Conservation (phyloP, 805 yeast species). For the Ogataea saltuana region DNA sequence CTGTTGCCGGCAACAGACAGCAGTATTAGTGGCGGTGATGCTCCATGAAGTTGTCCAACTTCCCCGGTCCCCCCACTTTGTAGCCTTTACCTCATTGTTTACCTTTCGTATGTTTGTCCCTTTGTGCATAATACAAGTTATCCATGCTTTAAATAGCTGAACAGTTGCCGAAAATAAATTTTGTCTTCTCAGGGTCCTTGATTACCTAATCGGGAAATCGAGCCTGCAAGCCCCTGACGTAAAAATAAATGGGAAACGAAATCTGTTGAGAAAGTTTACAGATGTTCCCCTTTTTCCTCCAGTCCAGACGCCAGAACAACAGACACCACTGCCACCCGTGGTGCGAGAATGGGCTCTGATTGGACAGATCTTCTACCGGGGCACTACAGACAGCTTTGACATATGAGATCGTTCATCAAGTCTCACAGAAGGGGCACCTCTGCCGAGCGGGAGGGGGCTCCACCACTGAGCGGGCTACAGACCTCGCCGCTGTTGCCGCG, state of each 20-base stretch:
- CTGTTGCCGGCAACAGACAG: not conserved
- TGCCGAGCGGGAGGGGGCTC: constrained; percentile 6
- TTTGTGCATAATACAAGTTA: constrained; percentile 2
- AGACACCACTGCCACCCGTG: too few species aligned
- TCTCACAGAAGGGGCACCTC: constrained; percentile 31
- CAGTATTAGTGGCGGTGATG: too few species aligned
- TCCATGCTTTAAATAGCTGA: constrained; percentile 12
- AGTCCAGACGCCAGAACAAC: too few species aligned
- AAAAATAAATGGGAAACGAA: too few species aligned
- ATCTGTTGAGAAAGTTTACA: too few species aligned
- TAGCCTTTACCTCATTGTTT: not conserved
- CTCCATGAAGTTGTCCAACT: too few species aligned
- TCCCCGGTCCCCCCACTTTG: too few species aligned
- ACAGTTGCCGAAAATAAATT: constrained; percentile 11
- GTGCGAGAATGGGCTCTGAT: too few species aligned
- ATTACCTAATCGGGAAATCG: not conserved
- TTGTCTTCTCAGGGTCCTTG: not conserved
- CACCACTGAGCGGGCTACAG: constrained; percentile 9
- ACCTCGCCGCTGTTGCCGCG: constrained; percentile 13
- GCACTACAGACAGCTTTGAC: too few species aligned
- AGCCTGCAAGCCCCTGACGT: too few species aligned
- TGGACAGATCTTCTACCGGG: not conserved
- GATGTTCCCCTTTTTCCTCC: too few species aligned
- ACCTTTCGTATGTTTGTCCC: not conserved
- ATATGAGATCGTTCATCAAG: constrained; percentile 36